Conservation (phyloP, 257 asterid species). For the Solanum virginianum region DNA sequence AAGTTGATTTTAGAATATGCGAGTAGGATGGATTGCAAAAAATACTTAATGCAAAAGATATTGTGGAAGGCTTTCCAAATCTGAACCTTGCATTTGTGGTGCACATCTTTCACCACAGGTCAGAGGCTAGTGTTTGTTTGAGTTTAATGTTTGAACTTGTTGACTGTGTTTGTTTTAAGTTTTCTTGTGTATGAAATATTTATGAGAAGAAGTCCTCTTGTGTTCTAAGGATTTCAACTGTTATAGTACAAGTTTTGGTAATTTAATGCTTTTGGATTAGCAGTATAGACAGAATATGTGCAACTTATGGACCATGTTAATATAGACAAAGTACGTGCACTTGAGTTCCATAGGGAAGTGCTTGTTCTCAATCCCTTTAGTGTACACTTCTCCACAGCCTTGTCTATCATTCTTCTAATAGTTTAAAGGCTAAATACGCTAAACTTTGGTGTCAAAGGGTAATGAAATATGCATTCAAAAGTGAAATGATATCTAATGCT, state of each 20-base stretch:
- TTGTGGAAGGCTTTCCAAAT: slow-evolving; percentile 91
- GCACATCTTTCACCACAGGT: slow-evolving; percentile 86
- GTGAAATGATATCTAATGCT: background rate
- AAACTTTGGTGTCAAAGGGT: background rate
- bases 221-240: background rate
- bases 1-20: slow-evolving; percentile 91
- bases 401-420: background rate
- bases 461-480: background rate
- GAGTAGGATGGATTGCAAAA: slow-evolving; percentile 92
- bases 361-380: background rate
- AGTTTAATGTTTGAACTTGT: background rate
- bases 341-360: background rate
- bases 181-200: background rate
- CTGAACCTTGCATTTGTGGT: slow-evolving; percentile 98
- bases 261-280: background rate
- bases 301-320: background rate
- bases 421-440: background rate
- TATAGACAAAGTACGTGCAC: background rate
- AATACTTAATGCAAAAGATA: slow-evolving; percentile 91
- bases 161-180: background rate
- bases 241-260: background rate
- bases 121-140: slow-evolving; percentile 3
- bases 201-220: background rate
- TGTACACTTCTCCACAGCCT: background rate
- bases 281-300: background rate